These are phyloP conservation scores for Haematococcus sp. DNA, from an alignment of 139 green algal genomes.

Conservation along the genomic window DNA sequence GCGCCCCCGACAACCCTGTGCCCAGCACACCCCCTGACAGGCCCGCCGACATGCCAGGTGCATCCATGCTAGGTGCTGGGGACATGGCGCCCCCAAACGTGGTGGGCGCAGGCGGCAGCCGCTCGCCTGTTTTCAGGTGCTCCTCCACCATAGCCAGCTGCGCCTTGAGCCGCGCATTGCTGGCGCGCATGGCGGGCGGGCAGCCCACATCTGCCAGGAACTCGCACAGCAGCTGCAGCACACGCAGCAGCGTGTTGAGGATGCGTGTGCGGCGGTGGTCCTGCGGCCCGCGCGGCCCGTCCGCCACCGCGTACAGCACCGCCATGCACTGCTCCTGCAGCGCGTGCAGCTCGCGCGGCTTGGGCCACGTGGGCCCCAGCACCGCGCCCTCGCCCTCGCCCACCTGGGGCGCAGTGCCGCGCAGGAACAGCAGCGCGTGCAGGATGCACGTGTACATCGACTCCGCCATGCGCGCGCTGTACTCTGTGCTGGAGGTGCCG, in stretches of 20 bases:
- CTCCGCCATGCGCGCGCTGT: slow-evolving; percentile 37
- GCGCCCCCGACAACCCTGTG: too few relatives aligned
- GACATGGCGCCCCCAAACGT: too few relatives aligned
- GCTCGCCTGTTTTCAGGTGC: background rate
- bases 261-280: background rate
- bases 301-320: slow-evolving; percentile 7
- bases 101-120: too few relatives aligned
- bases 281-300: background rate
- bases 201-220: slow-evolving; percentile 7
- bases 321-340: slow-evolving; percentile 35
- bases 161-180: background rate
- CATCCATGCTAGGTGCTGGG: too few relatives aligned
- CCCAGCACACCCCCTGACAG: too few relatives aligned
- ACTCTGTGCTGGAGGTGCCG: slow-evolving; percentile 25
- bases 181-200: background rate
- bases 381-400: slow-evolving; percentile 19
- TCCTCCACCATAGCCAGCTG: slow-evolving; percentile 1
- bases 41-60: too few relatives aligned
- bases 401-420: slow-evolving; percentile 37
- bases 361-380: slow-evolving; percentile 31
- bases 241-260: background rate
- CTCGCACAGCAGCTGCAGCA: slow-evolving; percentile 14
- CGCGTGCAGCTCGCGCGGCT: slow-evolving; percentile 15
- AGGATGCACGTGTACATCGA: slow-evolving; percentile 35
- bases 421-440: slow-evolving; percentile 36